Evolutionary conservation across 768 basidiomycete species (phyloP), one percentile per base, ranked within the genome.

Genomic region (Tremella mesenterica): DNA sequence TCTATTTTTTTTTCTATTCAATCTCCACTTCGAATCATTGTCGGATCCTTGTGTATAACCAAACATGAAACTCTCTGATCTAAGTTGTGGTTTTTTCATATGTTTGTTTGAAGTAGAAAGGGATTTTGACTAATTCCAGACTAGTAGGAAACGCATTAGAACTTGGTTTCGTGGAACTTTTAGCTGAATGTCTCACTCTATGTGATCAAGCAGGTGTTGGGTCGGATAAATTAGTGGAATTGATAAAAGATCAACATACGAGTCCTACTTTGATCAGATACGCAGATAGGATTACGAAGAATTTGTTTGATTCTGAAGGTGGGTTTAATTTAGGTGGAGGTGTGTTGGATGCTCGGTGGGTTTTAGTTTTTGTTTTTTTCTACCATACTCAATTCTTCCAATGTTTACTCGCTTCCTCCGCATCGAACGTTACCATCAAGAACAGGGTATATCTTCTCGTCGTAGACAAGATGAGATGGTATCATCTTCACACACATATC

Each of bases 321-420:
- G 90, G 88, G 13, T 91, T 93, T 69, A 76, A 83, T 12, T 81
- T 91, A 45, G 83, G 86, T 43, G 86, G 86, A n/a, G 90, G 88
- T 16, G 82, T 93, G 64, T 89, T 89, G 65, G 89, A 91, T 65
- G 84, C 86, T 0, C 73, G 79, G 79, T 83, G 65, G 41, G 79
- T 76, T 27, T 28, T 44, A 18, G 31, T 5, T 2, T 20, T 21
- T 31, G 39, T 33, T n/a, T n/a, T n/a, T n/a, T n/a, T n/a, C n/a
- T n/a, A n/a, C 33, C 33, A 12, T n/a, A 36, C 33, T 36, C 12
- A n/a, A 12, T 36, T n/a, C 12, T 12, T 36, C 33, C 33, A 36
- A 36, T n/a, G n/a, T n/a, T n/a, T n/a, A n/a, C n/a, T n/a, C n/a
- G n/a, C n/a, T n/a, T n/a, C n/a, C n/a, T n/a, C n/a, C n/a, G n/a